Base-by-base conservation (phyloP, 768 basidiomycete genomes). In the Hebeloma cylindrosporum region DNA sequence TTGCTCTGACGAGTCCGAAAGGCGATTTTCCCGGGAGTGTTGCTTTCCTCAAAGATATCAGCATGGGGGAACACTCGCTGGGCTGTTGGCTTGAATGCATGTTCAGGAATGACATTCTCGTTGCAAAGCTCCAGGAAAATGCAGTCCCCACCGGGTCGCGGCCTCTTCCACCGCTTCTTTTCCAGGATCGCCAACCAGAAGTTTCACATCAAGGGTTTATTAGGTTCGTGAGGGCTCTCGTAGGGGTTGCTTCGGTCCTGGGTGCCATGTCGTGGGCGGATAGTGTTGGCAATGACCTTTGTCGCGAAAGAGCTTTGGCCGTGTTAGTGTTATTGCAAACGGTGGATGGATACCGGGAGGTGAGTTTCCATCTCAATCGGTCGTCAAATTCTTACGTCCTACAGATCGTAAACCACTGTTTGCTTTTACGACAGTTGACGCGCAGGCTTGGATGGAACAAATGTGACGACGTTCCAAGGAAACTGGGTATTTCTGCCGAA, bases 241-340 rank as follows among this genome's bases (percentile, higher is more conserved):
- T 89, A 35, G 88, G 88, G 1, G 72, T 89, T 6, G 72, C 81
- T 2, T 71, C 74, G 39, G 79, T 88, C 10, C 64, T 91, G 10
- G 80, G 80, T 2, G 83, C 85, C 25, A 83, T 83, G 57, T 83
- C 85, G 3, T 92, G 87, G 84, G 79, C 88, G 9, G 88, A 90
- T 54, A 87, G 85, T 59, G 66, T 87, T 14, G 83, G 82, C 1
- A 77, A 82, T 43, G 74, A 79, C 45, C 64, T 64, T 9, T 85
- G 83, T 56, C 75, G 84, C 8, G 82, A 86, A 54, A 75, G 82
- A 35, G 71, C 78, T 1, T 64, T 90, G 6, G 78, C 75, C 5
- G 70, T 89, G 11, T 47, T 90, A 40, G 73, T 76, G 4, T 45
- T 85, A 17, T 87, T 83, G 84, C 83, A 86, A 63, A 67, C 65